Evolutionary conservation across 2,329 filamentous ascomycete species (phyloP).

Genomic region (Thermoascus crustaceus): DNA sequence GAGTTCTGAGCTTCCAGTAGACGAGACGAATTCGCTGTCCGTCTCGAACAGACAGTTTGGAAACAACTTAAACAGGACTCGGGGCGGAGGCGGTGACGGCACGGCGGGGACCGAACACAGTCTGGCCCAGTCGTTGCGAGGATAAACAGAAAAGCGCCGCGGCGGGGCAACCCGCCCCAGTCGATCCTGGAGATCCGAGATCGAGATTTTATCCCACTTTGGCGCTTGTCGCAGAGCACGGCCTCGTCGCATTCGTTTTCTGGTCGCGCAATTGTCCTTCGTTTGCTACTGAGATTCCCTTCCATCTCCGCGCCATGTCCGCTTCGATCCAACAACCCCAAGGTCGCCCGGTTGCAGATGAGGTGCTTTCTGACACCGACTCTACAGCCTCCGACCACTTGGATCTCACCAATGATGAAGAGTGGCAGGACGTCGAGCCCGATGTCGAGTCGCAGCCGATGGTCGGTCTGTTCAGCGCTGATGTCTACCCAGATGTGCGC

Average conservation of each 20-base stretch:
- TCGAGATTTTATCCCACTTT: background rate
- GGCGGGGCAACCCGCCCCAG: conserved; percentile 2
- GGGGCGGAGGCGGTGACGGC: conserved; percentile 7
- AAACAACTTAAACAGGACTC: too few relatives aligned
- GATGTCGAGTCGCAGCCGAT: conserved; percentile 57
- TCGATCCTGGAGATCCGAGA: background rate
- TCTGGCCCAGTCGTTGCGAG: conserved; percentile 1
- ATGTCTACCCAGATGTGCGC: conserved; percentile 54
- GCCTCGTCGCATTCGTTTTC: background rate
- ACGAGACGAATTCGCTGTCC: conserved; percentile 3
- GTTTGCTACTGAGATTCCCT: background rate
- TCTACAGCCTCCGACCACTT: conserved; percentile 31
- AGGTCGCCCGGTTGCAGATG: conserved; percentile 3
- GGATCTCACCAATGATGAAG: conserved; percentile 44
- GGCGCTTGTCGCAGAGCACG: background rate
- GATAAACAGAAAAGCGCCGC: conserved; percentile 1
- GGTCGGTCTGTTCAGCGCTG: conserved; percentile 60
- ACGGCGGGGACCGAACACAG: conserved; percentile 8
- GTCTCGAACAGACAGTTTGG: conserved; percentile 11
- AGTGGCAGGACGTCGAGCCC: conserved; percentile 53
- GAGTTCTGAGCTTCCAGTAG: too few relatives aligned
- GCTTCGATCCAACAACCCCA: conserved; percentile 4
- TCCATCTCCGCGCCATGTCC: conserved; percentile 4
- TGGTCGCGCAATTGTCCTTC: background rate
- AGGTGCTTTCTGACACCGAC: conserved; percentile 13